phyloP scores from a whole-genome alignment of 2,329 filamentous ascomycete genomes.

The Penicillium sp. region DNA sequence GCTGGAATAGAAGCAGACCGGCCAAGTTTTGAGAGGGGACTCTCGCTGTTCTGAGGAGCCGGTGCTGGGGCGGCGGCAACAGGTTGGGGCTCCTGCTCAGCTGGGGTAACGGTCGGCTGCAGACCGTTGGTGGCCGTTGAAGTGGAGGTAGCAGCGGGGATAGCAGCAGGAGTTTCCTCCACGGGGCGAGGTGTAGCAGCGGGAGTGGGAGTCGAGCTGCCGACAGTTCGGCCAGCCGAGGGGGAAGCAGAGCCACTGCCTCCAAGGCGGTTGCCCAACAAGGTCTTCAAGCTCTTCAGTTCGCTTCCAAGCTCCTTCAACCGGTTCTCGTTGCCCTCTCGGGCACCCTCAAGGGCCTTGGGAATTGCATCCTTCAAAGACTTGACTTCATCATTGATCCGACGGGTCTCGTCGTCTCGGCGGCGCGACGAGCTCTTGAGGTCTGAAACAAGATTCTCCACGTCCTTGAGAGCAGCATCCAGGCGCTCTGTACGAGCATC shows the following conservation, averaged over 20 bases:
- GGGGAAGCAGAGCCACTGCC: constrained; percentile 32
- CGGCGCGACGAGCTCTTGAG: constrained; percentile 78
- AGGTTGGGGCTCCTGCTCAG: constrained; percentile 28
- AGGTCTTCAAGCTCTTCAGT: constrained; percentile 85
- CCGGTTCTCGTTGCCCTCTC: constrained; percentile 75
- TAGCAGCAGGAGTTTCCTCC: neutral
- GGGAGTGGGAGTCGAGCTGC: constrained; percentile 24
- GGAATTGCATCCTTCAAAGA: constrained; percentile 81
- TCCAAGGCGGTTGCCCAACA: constrained; percentile 66
- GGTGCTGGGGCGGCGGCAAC: constrained; percentile 28
- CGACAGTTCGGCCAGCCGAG: constrained; percentile 30
- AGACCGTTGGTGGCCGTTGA: constrained; percentile 27
- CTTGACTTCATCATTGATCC: constrained; percentile 82
- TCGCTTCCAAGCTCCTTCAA: constrained; percentile 83
- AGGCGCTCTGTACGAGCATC: constrained; percentile 77
- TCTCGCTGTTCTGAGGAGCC: constrained; percentile 37
- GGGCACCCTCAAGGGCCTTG: constrained; percentile 82
- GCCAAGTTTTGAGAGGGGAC: constrained; percentile 51
- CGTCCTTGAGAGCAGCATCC: constrained; percentile 75
- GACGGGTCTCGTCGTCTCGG: constrained; percentile 82
- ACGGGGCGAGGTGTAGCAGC: constrained; percentile 20
- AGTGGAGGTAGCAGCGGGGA: constrained; percentile 22
- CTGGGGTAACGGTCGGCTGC: constrained; percentile 29
- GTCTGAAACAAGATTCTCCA: constrained; percentile 78
- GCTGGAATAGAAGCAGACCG: constrained; percentile 68